These are phyloP conservation scores for Glebionis coronaria DNA, from an alignment of 129 eudicot species.

Conservation along the genomic window DNA sequence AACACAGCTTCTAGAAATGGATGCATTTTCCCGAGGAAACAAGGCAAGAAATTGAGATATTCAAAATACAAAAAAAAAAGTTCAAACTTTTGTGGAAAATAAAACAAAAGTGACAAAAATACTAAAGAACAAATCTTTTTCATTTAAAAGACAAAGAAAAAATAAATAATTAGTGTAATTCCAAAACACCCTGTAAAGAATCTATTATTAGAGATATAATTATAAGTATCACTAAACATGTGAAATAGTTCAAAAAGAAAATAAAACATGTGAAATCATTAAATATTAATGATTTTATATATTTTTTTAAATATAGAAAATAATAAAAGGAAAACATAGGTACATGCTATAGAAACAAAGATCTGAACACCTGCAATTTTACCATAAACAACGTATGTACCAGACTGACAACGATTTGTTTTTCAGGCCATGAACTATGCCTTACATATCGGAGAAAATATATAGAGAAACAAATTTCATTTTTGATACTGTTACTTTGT, in stretches of 20 bases:
- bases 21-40: constrained; percentile 9
- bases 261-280: too few relatives aligned
- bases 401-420: background rate
- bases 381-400: constrained; percentile 9
- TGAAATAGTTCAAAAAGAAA: too few relatives aligned
- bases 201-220: constrained; percentile 10
- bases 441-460: too few relatives aligned
- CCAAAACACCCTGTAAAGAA: constrained; percentile 28
- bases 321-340: constrained; percentile 20
- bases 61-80: background rate
- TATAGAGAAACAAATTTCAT: too few relatives aligned
- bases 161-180: background rate
- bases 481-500: too few relatives aligned
- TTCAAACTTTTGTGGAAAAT: background rate
- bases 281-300: too few relatives aligned
- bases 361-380: constrained; percentile 20
- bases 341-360: constrained; percentile 11
- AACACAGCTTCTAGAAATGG: constrained; percentile 19
- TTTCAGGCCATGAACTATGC: background rate
- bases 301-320: background rate
- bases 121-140: background rate
- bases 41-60: background rate
- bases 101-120: background rate
- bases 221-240: constrained; percentile 9
- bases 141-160: constrained; percentile 5